Percentiles rank a stretch among this genome's conserved stretches.
These are phyloP conservation scores for Pilasporangium apinafurcum DNA, from an alignment of 352 stramenopile species.

Conservation along the genomic window DNA sequence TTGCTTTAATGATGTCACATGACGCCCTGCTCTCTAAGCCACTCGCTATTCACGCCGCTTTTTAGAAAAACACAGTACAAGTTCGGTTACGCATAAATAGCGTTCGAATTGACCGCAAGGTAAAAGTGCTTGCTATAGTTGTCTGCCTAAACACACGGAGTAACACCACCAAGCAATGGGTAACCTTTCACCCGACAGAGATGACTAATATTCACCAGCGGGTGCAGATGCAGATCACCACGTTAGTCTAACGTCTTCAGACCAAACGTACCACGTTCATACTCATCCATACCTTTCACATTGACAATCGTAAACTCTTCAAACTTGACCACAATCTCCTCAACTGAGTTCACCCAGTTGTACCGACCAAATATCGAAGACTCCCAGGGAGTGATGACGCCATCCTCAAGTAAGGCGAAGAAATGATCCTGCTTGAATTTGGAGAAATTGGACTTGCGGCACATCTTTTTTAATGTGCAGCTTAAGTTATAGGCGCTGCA, in stretches of 20 bases:
- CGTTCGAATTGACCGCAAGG: no score
- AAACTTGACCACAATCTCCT: constrained; percentile 23
- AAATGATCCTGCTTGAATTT: constrained; percentile 28
- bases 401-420: constrained; percentile 36
- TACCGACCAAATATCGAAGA: constrained; percentile 24
- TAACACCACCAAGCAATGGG: background rate
- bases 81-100: no score
- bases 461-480: constrained; percentile 8
- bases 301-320: constrained; percentile 16
- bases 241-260: constrained; percentile 20
- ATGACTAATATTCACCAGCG: constrained; percentile 14
- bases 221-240: constrained; percentile 12
- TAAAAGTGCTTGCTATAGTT: constrained; percentile 23
- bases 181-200: constrained; percentile 24
- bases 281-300: constrained; percentile 28
- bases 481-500: constrained; percentile 8
- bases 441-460: constrained; percentile 21
- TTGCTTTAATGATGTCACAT: no score
- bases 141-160: constrained; percentile 5
- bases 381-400: constrained; percentile 27
- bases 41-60: no score
- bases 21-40: no score
- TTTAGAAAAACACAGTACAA: no score
- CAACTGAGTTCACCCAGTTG: constrained; percentile 12
- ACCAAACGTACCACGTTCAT: constrained; percentile 27